Conservation (phyloP, 768 basidiomycete genomes). For the Dentipellis sp. region DNA sequence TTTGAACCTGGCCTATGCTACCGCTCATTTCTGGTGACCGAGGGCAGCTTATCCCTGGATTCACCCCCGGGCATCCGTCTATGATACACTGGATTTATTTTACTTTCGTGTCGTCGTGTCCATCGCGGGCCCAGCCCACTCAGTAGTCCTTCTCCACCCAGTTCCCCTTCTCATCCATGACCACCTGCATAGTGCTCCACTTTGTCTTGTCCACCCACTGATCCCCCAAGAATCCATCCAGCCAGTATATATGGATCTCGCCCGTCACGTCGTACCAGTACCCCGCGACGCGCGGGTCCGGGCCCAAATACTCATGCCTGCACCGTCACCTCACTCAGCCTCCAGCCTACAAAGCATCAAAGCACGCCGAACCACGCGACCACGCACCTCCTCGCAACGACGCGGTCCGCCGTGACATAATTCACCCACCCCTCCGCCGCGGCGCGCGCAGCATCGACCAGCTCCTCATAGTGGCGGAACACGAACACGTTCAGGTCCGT, state of each 20-base stretch:
- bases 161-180: slow-evolving; percentile 23
- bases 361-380: background rate
- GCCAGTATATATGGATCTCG: slow-evolving; percentile 33
- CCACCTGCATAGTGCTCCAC: slow-evolving; percentile 29
- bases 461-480: slow-evolving; percentile 19
- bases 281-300: slow-evolving; percentile 34
- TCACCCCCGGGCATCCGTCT: too few relatives aligned
- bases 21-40: too few relatives aligned
- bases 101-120: too few relatives aligned
- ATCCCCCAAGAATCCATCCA: slow-evolving; percentile 33
- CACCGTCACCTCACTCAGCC: background rate
- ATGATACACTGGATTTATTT: too few relatives aligned
- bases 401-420: slow-evolving; percentile 26
- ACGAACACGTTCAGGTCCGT: slow-evolving; percentile 32
- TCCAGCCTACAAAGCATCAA: background rate
- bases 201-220: slow-evolving; percentile 34
- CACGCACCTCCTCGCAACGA: slow-evolving; percentile 24
- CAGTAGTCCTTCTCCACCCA: slow-evolving; percentile 27
- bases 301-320: slow-evolving; percentile 36
- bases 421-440: slow-evolving; percentile 17
- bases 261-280: slow-evolving; percentile 29
- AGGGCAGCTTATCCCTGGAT: too few relatives aligned
- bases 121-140: background rate
- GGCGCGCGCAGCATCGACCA: slow-evolving; percentile 12
- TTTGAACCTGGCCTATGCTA: too few relatives aligned